These are phyloP conservation scores for Neonothopanus nambi DNA, from an alignment of 1,284 basidiomycete species.

Conservation along the genomic window DNA sequence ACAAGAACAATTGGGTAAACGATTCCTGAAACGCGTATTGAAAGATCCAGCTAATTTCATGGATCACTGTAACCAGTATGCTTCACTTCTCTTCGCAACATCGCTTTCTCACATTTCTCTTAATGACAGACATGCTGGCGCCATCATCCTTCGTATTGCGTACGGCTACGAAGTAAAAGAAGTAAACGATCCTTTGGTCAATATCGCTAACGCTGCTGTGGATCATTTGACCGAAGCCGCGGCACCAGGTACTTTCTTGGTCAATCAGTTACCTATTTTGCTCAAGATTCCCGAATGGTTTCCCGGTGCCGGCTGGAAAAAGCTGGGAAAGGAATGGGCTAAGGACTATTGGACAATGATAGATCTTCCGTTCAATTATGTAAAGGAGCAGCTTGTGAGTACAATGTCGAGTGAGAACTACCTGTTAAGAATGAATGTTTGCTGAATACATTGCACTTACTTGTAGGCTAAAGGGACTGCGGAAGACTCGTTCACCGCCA, in stretches of 20 bases:
- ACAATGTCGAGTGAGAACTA: background rate
- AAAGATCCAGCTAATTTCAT: conserved; percentile 18
- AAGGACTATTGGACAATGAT: conserved; percentile 23
- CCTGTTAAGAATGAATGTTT: background rate
- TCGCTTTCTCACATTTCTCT: background rate
- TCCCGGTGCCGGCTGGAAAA: conserved; percentile 35
- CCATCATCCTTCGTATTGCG: conserved; percentile 30
- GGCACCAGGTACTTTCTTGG: conserved; percentile 29
- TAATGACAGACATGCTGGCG: conserved; percentile 26
- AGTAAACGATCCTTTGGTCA: conserved; percentile 25
- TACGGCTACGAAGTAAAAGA: conserved; percentile 32
- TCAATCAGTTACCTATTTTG: conserved; percentile 35
- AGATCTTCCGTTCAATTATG: conserved; percentile 27
- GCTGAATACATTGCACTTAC: too few species aligned
- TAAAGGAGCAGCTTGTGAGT: conserved; percentile 27
- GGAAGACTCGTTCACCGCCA: conserved; percentile 18
- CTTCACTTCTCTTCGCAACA: background rate
- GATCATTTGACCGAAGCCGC: conserved; percentile 21
- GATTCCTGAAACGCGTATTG: conserved; percentile 26
- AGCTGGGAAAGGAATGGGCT: conserved; percentile 23
- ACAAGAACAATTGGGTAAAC: conserved; percentile 25
- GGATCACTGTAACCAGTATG: conserved; percentile 22
- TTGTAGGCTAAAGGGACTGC: conserved; percentile 13
- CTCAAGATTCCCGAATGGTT: conserved; percentile 32
- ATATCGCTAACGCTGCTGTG: conserved; percentile 21